These are phyloP conservation scores for Luffa acutangula DNA, from an alignment of 306 rosid genomes.

Conservation along the genomic window DNA sequence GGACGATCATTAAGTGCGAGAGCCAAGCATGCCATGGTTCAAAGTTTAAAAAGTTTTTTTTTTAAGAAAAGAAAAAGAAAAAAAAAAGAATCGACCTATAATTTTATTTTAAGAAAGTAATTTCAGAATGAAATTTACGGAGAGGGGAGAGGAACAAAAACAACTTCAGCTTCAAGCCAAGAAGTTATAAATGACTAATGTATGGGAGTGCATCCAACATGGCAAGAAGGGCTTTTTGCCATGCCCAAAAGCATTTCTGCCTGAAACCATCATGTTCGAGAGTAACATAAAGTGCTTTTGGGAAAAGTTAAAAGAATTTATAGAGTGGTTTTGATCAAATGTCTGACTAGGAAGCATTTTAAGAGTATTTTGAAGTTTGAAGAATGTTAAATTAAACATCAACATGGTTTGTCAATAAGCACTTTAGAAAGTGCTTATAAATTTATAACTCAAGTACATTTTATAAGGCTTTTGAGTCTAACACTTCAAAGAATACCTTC, in stretches of 20 bases:
- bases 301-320: background rate
- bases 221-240: background rate
- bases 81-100: background rate
- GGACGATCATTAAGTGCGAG: background rate
- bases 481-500: background rate
- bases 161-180: background rate
- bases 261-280: background rate
- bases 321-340: background rate
- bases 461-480: background rate
- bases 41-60: background rate
- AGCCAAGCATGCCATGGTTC: background rate
- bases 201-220: background rate
- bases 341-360: background rate
- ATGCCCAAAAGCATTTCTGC: background rate
- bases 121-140: background rate
- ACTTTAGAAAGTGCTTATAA: no score
- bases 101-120: background rate
- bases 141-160: background rate
- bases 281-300: background rate
- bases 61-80: no score
- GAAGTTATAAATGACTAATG: background rate
- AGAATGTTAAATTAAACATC: background rate
- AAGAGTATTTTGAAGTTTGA: background rate
- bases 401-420: no score
- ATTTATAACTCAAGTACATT: background rate